Evolutionary conservation across 2,329 filamentous ascomycete genomes (phyloP), one percentile per base, ranked within the genome.

Genomic region (Sclerotinia minor): DNA sequence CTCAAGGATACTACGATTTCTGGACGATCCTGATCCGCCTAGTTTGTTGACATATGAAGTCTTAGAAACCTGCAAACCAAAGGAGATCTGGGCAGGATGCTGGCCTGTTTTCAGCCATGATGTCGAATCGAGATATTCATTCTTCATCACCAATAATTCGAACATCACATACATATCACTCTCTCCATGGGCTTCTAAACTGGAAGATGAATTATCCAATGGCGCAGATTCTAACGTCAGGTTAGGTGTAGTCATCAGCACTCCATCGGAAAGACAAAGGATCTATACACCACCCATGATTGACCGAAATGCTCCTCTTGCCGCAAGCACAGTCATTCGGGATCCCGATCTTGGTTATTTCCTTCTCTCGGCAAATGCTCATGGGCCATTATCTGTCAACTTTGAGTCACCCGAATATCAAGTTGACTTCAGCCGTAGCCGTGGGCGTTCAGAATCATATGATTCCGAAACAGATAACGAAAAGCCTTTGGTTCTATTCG

Each of bases 321-420:
- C 85, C 21, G 85, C 85, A 17, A 81, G 82, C 67, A 80, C 81
- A 52, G 80, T 83, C 9, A 81, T 89, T 66, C 81, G 81, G 29
- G 87, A 89, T 71, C 85, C 86, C 3, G 87, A 89, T 73, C 80
- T 89, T 32, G 87, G 87, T 66, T 88, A 89, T 72, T 86, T 89
- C 64, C 77, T 89, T 15, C 79, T 89, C 32, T 88, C 87, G 9
- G 81, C 85, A 9, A 88, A 85, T 1, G 81, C 83, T 13, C 83
- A 84, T 69, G 84, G 86, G 47, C 84, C 87, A 1, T 78, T 89
- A 11, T 82, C 83, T 21, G 72, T 89, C n/a, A 81, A 81, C 2
- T 88, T 89, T 70, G 87, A 89, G 26, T 78, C 81, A 0, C 85
- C 86, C 1, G 85, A 87, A 45, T 13, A 86, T 84, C 65, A 70